Evolutionary conservation across 148 eudicot genomes (phyloP).

Genomic region (Chenopodium formosanum): DNA sequence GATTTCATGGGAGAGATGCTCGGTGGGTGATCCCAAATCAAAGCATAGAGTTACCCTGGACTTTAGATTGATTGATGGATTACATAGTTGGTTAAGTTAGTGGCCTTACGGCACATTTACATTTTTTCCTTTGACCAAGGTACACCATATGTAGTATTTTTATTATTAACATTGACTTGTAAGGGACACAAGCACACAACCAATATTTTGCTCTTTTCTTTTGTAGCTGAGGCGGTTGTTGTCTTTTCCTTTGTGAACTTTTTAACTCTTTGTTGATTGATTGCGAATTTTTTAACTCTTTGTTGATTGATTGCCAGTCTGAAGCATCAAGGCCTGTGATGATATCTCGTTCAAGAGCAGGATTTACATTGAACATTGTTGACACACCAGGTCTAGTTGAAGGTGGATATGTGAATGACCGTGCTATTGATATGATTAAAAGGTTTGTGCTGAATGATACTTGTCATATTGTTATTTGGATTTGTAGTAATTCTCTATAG

Average conservation of each 20-base stretch:
- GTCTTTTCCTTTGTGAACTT: not conserved
- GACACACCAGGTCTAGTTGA: conserved; percentile 97
- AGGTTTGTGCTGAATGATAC: conserved; percentile 41
- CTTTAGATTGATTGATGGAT: not conserved
- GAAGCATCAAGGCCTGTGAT: conserved; percentile 85
- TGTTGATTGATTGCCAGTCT: conserved; percentile 46
- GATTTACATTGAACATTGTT: conserved; percentile 83
- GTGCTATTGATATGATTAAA: conserved; percentile 71
- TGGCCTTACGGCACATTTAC: not conserved
- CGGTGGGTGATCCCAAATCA: not conserved
- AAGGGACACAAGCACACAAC: not conserved
- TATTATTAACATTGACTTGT: not conserved
- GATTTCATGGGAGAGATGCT: not conserved
- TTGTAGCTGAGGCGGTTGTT: not conserved
- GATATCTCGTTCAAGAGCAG: conserved; percentile 82
- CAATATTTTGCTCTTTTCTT: not conserved
- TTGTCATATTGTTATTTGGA: not conserved
- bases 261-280: conserved; percentile 1
- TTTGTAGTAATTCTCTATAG: not conserved
- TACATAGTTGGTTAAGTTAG: not conserved
- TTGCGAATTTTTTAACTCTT: not conserved
- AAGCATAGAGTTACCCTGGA: not conserved
- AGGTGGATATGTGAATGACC: conserved; percentile 93
- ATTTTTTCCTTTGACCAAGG: not conserved
- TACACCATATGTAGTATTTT: not conserved